A percentile compares a stretch with the other conserved stretches of the same genome.
phyloP scores from a whole-genome alignment of 108 stramenopile species.

The Asterionellopsis glacialis region DNA sequence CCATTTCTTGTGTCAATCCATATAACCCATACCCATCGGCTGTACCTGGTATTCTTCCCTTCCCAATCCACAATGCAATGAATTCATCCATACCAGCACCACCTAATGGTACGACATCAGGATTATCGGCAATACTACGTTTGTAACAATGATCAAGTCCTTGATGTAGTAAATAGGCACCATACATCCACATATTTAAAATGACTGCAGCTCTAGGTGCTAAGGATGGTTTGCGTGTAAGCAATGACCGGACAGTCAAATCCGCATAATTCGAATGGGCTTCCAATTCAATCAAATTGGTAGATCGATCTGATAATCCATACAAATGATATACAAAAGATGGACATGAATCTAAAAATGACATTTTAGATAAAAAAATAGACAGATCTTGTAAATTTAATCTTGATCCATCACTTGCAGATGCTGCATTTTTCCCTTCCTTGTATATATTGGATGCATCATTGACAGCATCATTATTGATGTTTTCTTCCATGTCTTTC shows the following conservation, averaged over 20 bases:
- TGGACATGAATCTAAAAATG: constrained; percentile 25
- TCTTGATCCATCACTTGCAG: constrained; percentile 18
- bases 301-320: constrained; percentile 43
- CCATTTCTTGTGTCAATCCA: constrained; percentile 52
- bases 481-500: too few species aligned
- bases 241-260: constrained; percentile 36
- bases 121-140: constrained; percentile 47
- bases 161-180: constrained; percentile 52
- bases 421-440: constrained; percentile 46
- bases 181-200: constrained; percentile 68
- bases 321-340: constrained; percentile 60
- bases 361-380: constrained; percentile 9
- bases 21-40: constrained; percentile 63
- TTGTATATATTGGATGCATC: constrained; percentile 49
- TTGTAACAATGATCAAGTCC: constrained; percentile 54
- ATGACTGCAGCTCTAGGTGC: constrained; percentile 49
- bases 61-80: constrained; percentile 79
- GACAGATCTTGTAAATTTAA: constrained; percentile 32
- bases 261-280: constrained; percentile 50
- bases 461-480: neutral
- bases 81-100: constrained; percentile 64
- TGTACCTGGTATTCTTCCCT: constrained; percentile 43
- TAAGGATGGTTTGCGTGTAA: constrained; percentile 13
- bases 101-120: constrained; percentile 32
- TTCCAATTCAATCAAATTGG: constrained; percentile 11